Evolutionary conservation across 2,329 filamentous ascomycete species (phyloP).

Genomic region (Alternaria ethzedia): DNA sequence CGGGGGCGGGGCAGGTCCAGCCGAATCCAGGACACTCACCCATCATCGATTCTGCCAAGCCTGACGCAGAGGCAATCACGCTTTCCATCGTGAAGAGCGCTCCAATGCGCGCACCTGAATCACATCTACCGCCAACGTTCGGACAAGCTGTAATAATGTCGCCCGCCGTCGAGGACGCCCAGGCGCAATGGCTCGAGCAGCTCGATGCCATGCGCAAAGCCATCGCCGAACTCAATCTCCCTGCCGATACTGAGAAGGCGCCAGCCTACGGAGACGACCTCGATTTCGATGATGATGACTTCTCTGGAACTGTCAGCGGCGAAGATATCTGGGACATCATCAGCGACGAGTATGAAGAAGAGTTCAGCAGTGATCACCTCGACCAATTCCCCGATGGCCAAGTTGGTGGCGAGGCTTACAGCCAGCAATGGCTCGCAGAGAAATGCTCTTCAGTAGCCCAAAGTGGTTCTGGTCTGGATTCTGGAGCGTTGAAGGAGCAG

Average conservation of each 20-base stretch:
- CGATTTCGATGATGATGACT: conserved; percentile 70
- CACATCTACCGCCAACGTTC: neutral
- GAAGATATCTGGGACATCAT: conserved; percentile 95
- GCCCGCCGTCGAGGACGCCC: conserved; percentile 49
- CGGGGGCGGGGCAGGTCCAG: conserved; percentile 31
- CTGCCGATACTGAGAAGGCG: conserved; percentile 53
- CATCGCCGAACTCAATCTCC: conserved; percentile 72
- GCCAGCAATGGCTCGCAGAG: conserved; percentile 71
- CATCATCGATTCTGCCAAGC: conserved; percentile 20
- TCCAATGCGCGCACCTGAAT: neutral
- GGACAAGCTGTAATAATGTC: conserved; percentile 40
- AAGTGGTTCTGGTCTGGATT: conserved; percentile 69
- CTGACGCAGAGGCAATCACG: conserved; percentile 4
- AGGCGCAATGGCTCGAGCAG: conserved; percentile 82
- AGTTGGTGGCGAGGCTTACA: conserved; percentile 53
- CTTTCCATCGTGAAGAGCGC: neutral
- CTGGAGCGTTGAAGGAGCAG: conserved; percentile 76
- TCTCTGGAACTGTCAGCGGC: conserved; percentile 66
- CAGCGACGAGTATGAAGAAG: conserved; percentile 72
- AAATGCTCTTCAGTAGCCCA: conserved; percentile 72
- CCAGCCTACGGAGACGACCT: conserved; percentile 64
- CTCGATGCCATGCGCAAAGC: conserved; percentile 85
- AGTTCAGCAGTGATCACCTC: conserved; percentile 69
- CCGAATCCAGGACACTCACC: conserved; percentile 16
- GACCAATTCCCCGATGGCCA: conserved; percentile 57